Evolutionary conservation across 2,329 filamentous ascomycete genomes (phyloP).

Genomic region (Sphaerulina populicola): DNA sequence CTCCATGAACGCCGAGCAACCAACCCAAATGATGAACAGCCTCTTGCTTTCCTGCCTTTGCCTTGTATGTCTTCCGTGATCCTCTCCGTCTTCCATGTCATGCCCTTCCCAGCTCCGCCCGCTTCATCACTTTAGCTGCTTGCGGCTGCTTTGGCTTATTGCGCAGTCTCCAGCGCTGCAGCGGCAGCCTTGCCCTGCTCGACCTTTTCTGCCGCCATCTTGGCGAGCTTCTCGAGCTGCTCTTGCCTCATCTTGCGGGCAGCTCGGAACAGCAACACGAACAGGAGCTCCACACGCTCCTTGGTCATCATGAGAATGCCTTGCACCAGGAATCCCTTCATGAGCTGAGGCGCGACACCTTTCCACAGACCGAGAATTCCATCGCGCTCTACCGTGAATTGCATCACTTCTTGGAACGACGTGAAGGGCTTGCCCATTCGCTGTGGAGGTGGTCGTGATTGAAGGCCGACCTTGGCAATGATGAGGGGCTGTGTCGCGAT

Average conservation of each 20-base stretch:
- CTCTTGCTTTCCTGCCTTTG: background rate
- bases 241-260: slow-evolving; percentile 61
- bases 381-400: slow-evolving; percentile 83
- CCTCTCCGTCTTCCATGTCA: background rate
- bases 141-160: slow-evolving; percentile 2
- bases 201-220: slow-evolving; percentile 51
- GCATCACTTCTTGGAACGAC: slow-evolving; percentile 88
- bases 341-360: slow-evolving; percentile 85
- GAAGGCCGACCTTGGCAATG: slow-evolving; percentile 92
- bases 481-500: slow-evolving; percentile 91
- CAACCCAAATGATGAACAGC: no score
- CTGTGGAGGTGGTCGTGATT: slow-evolving; percentile 79
- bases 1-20: slow-evolving; percentile 4
- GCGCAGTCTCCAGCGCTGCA: background rate
- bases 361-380: slow-evolving; percentile 83
- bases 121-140: background rate
- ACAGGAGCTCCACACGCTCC: slow-evolving; percentile 84
- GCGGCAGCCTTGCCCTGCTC: slow-evolving; percentile 37
- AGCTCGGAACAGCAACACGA: slow-evolving; percentile 78
- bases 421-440: slow-evolving; percentile 87
- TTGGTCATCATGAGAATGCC: slow-evolving; percentile 99
- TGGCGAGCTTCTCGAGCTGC: slow-evolving; percentile 60
- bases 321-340: slow-evolving; percentile 88
- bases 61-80: background rate
- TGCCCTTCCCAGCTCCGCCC: background rate